Base-by-base conservation (phyloP, 202 grass and related monocot species). In the Hordeum pubiflorum region DNA sequence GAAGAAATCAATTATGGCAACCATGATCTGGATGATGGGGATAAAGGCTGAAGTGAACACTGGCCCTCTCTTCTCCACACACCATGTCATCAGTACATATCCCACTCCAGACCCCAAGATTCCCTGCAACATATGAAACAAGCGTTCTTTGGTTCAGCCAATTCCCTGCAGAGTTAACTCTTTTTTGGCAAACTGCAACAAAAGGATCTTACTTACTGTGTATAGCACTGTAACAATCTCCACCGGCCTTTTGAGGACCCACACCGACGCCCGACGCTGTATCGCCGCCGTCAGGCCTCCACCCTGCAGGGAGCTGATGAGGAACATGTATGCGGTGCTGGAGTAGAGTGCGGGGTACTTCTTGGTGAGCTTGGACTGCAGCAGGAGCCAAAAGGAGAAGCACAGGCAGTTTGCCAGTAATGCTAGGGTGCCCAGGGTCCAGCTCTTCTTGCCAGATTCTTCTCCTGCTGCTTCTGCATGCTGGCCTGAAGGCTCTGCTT, bases 71-170 rank as follows among this genome's bases (percentile, higher is more conserved):
- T 97, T 88, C 80, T 91, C 84, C 11, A 97, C 93, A n/a, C 89
- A 92, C 91, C 94, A 97, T 82, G 94, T 91, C 91, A 97, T 91
- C 66, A 89, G 43, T 26, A 93, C 57, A 77, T 91, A 93, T n/a
- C 94, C 94, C 27, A 93, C 87, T 59, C 91, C 94, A 44, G 94
- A 97, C 69, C 86, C 78, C 77, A 89, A 63, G 11, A 85, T 77
- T 23, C 94, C 94, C 94, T 97, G 83, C 1, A 77, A 69, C 38
- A 77, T 46, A 56, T 21, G 56, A 9, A 84, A 44, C 24, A 68
- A 39, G 6, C 37, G n/a, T 17, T 72, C 3, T 10, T 29, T 20
- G 22, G 24, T 75, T 63, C 71, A 66, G 21, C 9, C 29, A 75
- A 29, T 14, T 79, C 2, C 22, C 18, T 80, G 2, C 21, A 23